Percentiles rank a stretch among this genome's conserved stretches.
These are phyloP conservation scores for Uronychia binucleata DNA, from an alignment of 73 alveolate genomes.

Conservation along the genomic window DNA sequence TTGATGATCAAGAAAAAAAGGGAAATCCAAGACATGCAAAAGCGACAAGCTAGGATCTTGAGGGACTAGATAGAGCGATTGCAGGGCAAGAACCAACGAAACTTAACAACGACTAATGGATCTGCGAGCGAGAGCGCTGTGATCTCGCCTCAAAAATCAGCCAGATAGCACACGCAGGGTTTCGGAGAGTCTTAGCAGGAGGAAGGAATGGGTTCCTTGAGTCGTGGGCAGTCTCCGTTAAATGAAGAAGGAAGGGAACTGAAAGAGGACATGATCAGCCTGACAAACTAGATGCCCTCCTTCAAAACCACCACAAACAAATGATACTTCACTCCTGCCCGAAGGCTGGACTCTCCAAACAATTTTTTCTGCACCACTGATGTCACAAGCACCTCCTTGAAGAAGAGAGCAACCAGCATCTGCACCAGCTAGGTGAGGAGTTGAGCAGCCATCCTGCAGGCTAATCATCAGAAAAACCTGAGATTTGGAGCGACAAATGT, in stretches of 20 bases:
- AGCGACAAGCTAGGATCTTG: not conserved
- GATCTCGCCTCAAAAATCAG: not conserved
- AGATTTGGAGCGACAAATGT: no score
- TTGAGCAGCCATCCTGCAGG: not conserved
- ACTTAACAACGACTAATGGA: not conserved
- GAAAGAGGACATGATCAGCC: no score
- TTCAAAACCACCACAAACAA: no score
- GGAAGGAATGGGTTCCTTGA: not conserved
- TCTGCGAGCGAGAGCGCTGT: not conserved
- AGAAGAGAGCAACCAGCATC: not conserved
- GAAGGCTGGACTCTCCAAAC: no score
- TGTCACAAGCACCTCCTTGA: no score
- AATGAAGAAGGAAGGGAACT: no score
- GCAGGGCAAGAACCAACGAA: not conserved
- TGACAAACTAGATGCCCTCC: no score
- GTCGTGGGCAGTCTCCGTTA: no score
- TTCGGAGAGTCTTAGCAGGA: not conserved
- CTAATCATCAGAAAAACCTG: not conserved
- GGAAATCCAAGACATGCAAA: not conserved
- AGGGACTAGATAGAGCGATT: not conserved
- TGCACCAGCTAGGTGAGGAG: not conserved
- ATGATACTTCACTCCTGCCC: no score
- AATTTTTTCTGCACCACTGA: no score
- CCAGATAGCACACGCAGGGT: no score
- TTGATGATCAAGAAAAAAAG: not conserved